phyloP scores from a whole-genome alignment of 768 basidiomycete genomes.

The Mycena albidolilacea region DNA sequence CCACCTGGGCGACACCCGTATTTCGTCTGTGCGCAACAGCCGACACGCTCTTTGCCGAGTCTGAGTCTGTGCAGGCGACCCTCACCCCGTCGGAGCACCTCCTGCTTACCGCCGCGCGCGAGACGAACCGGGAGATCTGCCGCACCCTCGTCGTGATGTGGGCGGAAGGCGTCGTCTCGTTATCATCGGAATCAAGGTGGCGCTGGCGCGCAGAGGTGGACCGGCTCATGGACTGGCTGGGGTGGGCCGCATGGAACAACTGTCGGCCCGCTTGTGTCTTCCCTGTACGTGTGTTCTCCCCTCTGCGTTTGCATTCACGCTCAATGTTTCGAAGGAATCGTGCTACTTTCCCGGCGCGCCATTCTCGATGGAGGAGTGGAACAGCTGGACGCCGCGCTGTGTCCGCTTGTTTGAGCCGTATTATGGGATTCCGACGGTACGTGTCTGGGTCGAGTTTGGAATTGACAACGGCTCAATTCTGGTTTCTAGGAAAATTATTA shows the following conservation, averaged over 20 bases:
- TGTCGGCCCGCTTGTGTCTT: slow-evolving; percentile 62
- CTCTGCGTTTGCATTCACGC: neutral
- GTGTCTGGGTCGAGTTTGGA: neutral
- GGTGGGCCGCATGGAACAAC: slow-evolving; percentile 66
- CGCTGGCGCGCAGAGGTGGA: slow-evolving; percentile 54
- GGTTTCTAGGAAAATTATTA: neutral
- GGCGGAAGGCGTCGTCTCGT: slow-evolving; percentile 54
- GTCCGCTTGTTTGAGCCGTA: slow-evolving; percentile 34
- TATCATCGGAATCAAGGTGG: neutral
- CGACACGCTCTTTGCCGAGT: slow-evolving; percentile 46
- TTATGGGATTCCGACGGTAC: neutral
- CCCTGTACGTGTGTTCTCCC: slow-evolving; percentile 53
- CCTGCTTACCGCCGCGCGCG: slow-evolving; percentile 49
- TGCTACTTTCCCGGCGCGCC: slow-evolving; percentile 34
- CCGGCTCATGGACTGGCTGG: slow-evolving; percentile 64
- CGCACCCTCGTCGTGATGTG: slow-evolving; percentile 62
- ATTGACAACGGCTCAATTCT: neutral
- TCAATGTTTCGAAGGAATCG: slow-evolving; percentile 21
- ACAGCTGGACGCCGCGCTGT: slow-evolving; percentile 21
- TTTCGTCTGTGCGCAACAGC: slow-evolving; percentile 51
- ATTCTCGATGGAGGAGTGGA: slow-evolving; percentile 33
- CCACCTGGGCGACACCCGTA: slow-evolving; percentile 52
- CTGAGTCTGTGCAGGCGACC: slow-evolving; percentile 9
- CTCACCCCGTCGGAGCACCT: slow-evolving; percentile 50
- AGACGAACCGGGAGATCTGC: slow-evolving; percentile 62